phyloP scores from a whole-genome alignment of 139 green algal species.

The Zygnema cylindricum region DNA sequence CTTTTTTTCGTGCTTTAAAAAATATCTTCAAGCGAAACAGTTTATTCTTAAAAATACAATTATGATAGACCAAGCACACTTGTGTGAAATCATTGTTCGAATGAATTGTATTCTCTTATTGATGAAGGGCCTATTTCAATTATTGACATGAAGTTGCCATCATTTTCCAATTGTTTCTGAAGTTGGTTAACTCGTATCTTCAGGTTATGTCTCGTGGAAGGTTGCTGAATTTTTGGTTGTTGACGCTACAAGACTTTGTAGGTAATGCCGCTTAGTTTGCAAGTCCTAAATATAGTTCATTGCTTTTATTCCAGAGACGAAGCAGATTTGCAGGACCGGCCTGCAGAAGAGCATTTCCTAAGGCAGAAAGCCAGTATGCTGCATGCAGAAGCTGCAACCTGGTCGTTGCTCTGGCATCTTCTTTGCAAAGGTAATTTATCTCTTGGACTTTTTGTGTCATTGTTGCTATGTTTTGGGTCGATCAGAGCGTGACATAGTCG shows the following conservation, averaged over 20 bases:
- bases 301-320: slow-evolving; percentile 23
- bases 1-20: too few species aligned
- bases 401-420: slow-evolving; percentile 55
- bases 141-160: neutral
- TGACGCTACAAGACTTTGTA: neutral
- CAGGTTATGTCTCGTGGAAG: neutral
- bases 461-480: neutral
- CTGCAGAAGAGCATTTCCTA: slow-evolving; percentile 40
- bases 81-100: neutral
- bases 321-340: neutral
- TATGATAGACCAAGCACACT: neutral
- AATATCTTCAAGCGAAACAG: too few species aligned
- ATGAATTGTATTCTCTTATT: too few species aligned
- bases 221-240: neutral
- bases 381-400: slow-evolving; percentile 49
- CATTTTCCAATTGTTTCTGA: neutral
- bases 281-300: too few species aligned
- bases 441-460: neutral
- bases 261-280: too few species aligned
- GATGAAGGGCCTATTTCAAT: too few species aligned
- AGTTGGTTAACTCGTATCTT: neutral
- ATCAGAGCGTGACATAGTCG: too few species aligned
- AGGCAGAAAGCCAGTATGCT: slow-evolving; percentile 33
- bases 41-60: neutral
- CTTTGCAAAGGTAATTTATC: neutral